A percentile compares a stretch with the other conserved stretches of the same genome.
Conservation (phyloP, 805 yeast species). For the Ogataea ramenticola region DNA sequence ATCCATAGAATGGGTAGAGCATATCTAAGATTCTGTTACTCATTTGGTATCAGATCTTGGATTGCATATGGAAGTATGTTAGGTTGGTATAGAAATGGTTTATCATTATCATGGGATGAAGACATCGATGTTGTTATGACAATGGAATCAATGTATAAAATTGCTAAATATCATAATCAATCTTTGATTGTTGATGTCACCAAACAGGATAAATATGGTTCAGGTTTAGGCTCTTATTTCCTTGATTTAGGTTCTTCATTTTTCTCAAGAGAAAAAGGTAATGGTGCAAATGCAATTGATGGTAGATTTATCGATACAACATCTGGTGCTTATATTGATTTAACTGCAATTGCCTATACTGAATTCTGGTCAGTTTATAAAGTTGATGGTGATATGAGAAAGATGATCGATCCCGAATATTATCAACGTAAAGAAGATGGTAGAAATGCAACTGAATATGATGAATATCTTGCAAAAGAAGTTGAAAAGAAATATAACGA, state of each 20-base stretch:
- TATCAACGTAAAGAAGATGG: slow-evolving; percentile 5
- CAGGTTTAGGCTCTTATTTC: slow-evolving; percentile 52
- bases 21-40: slow-evolving; percentile 41
- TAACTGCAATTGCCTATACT: slow-evolving; percentile 47
- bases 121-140: slow-evolving; percentile 65
- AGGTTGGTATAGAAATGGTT: slow-evolving; percentile 61
- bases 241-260: slow-evolving; percentile 41
- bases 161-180: slow-evolving; percentile 44
- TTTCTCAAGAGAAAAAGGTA: slow-evolving; percentile 42
- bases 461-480: slow-evolving; percentile 5
- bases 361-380: slow-evolving; percentile 10
- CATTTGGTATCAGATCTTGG: slow-evolving; percentile 47
- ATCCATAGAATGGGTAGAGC: slow-evolving; percentile 44
- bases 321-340: slow-evolving; percentile 60
- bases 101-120: slow-evolving; percentile 58
- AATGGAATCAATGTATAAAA: slow-evolving; percentile 33
- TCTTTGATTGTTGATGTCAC: slow-evolving; percentile 37
- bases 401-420: slow-evolving; percentile 16
- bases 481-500: slow-evolving; percentile 15
- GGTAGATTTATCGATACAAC: slow-evolving; percentile 60
- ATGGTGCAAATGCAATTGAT: slow-evolving; percentile 52
- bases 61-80: slow-evolving; percentile 60
- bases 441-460: slow-evolving; percentile 11
- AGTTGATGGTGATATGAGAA: slow-evolving; percentile 10
- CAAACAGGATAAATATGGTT: slow-evolving; percentile 21